phyloP scores from a whole-genome alignment of 352 stramenopile genomes.

The Globisporangium apiculatum region DNA sequence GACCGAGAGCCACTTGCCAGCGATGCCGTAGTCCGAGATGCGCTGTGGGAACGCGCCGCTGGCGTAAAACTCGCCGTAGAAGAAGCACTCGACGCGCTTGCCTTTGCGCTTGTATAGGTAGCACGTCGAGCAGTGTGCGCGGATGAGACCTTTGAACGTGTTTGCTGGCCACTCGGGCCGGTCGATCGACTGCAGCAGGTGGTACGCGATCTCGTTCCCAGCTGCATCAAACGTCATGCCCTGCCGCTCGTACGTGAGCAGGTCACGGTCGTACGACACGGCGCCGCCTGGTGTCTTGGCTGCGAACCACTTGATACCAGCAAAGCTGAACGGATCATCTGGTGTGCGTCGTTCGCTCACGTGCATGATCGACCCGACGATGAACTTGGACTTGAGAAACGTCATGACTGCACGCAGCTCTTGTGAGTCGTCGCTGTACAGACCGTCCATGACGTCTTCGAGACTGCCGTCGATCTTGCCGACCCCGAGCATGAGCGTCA shows the following conservation, averaged over 20 bases:
- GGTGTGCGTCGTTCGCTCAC: conserved; percentile 18
- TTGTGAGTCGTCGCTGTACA: conserved; percentile 32
- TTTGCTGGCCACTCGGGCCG: conserved; percentile 32
- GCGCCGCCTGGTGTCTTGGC: conserved; percentile 18
- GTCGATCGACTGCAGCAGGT: conserved; percentile 37
- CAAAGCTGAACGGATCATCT: conserved; percentile 29
- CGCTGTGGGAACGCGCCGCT: conserved; percentile 10
- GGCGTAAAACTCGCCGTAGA: conserved; percentile 21
- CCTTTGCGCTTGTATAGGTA: conserved; percentile 27
- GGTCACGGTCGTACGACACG: conserved; percentile 22
- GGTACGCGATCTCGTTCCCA: conserved; percentile 31
- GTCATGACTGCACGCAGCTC: conserved; percentile 23
- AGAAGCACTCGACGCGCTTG: conserved; percentile 30
- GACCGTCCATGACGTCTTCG: conserved; percentile 32
- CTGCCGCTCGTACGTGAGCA: conserved; percentile 40
- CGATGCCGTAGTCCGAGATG: conserved; percentile 10
- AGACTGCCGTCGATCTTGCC: conserved; percentile 6
- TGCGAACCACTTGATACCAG: conserved; percentile 41
- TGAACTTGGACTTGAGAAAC: conserved; percentile 23
- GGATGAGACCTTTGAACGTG: conserved; percentile 23
- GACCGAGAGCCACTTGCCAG: conserved; percentile 16
- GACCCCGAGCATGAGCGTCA: conserved; percentile 7
- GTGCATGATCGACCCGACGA: conserved; percentile 26
- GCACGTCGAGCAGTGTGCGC: conserved; percentile 26
- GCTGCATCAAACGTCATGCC: conserved; percentile 20